Base-by-base conservation (phyloP, 352 stramenopile genomes). In the Phytophthora kernoviae region DNA sequence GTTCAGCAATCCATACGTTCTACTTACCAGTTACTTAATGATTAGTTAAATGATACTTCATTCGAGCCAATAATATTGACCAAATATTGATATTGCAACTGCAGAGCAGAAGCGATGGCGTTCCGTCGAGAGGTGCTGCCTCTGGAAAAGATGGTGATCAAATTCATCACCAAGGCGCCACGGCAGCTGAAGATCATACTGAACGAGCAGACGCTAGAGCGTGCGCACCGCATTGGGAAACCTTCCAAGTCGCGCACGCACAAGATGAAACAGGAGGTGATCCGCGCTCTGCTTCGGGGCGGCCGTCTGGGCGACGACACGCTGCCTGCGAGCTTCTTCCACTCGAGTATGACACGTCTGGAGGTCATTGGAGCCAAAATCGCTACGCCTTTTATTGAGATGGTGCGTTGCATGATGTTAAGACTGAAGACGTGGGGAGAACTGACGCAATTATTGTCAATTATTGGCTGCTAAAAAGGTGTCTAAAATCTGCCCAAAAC, bases 301-400 rank as follows among this genome's bases (percentile, higher is more conserved):
- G 86, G 86, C 21, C 80, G 84, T 12, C 64, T 96, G 37, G 72
- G 65, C n/a, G 88, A 96, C 58, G 84, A 93, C 56, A 93, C 87
- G 62, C 71, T 96, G 44, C 88, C 88, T 10, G 68, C 73, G 44
- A 80, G 58, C 65, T 96, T 93, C 70, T 96, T 96, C 68, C 79
- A 96, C 68, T 40, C 73, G 45, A 94, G 79, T 58, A 91, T 96
- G 82, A 93, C 87, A 55, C 83, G 81, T 15, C 52, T 96, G 11
- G 87, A 96, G 78, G 88, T 94, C 46, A 78, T 89, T 37, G 87
- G 87, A 39, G 86, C 84, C 37, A 94, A 93, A 63, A 94, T 96
- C 51, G 90, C 79, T 15, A 92, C 82, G 11, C 58, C 56, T 6
- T 95, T 95, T 21, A 54, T 95, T 24, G 69, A 85, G 32, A 79